Base-by-base conservation (phyloP, 306 rosid genomes). In the Lathyrus tuberosus region DNA sequence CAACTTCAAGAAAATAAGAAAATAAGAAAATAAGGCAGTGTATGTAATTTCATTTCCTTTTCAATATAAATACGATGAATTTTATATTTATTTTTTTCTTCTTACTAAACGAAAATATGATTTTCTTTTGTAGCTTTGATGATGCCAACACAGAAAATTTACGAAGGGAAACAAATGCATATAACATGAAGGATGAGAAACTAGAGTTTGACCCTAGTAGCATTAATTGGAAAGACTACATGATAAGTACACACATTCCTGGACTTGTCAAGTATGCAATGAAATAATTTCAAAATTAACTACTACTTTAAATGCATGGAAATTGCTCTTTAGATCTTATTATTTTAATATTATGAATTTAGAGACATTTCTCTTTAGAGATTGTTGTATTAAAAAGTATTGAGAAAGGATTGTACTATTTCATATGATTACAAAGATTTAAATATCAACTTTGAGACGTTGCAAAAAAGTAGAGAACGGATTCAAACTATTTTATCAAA, bases 71-170 rank as follows among this genome's bases (percentile, higher is more conserved):
- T 1, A 49, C 14, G 7, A 10, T 8, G 22, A 58, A 4, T 7
- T 8, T 33, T 4, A 44, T 3, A 16, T 6, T 16, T 33, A 8
- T 49, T 16, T 49, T 8, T 3, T 0, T 7, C 0, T 26, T 47
- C 1, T 18, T n/a, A 2, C 35, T 30, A n/a, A 40, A 20, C 28
- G 47, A 48, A 33, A 31, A 5, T 64, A 4, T 9, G n/a, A 18
- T 0, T 41, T 44, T 28, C n/a, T 28, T 2, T 53, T 31, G 1
- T 49, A 49, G 57, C 2, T 49, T 49, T 49, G 57, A 49, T 49
- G 57, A 49, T 18, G 17, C 57, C 1, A 74, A 84, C 70, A 40
- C 83, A 5, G 75, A 86, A 66, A 73, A 35, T 11, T 67, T 86
- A 24, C 8, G 62, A 10, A 33, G 2, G 17, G 28, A 2, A 33